Percentiles rank a stretch among this genome's conserved stretches.
phyloP scores from a whole-genome alignment of 2,329 filamentous ascomycete genomes.

The Diaporthe citriasiana region DNA sequence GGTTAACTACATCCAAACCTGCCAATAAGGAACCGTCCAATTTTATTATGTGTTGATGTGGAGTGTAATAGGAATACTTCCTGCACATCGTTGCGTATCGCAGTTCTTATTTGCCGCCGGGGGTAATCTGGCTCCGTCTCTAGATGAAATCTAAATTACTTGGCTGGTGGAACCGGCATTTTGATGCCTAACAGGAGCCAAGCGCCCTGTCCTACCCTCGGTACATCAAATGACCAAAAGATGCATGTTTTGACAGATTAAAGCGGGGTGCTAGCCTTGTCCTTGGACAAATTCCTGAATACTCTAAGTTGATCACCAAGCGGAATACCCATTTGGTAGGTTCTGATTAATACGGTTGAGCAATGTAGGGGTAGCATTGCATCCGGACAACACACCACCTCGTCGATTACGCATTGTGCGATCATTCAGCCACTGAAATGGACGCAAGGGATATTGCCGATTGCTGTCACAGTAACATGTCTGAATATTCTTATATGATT shows the following conservation, averaged over 20 bases:
- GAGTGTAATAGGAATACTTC: neutral
- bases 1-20: neutral
- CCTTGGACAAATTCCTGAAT: neutral
- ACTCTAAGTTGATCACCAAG: neutral
- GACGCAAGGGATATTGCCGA: neutral
- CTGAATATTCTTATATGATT: neutral
- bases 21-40: neutral
- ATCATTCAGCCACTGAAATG: neutral
- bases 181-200: neutral
- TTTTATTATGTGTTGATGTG: neutral
- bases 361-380: conserved; percentile 6
- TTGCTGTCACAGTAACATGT: neutral
- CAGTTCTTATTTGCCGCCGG: neutral
- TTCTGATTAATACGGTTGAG: neutral
- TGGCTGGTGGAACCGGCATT: conserved; percentile 4
- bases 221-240: conserved; percentile 22
- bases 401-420: neutral
- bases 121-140: neutral
- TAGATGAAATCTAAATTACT: neutral
- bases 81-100: neutral
- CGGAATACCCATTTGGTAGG: conserved; percentile 5
- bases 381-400: neutral
- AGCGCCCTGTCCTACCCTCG: neutral
- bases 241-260: neutral
- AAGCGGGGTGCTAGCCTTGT: neutral